Conservation (phyloP, 2,329 filamentous ascomycete genomes). For the Lasiodiplodia theobromae region DNA sequence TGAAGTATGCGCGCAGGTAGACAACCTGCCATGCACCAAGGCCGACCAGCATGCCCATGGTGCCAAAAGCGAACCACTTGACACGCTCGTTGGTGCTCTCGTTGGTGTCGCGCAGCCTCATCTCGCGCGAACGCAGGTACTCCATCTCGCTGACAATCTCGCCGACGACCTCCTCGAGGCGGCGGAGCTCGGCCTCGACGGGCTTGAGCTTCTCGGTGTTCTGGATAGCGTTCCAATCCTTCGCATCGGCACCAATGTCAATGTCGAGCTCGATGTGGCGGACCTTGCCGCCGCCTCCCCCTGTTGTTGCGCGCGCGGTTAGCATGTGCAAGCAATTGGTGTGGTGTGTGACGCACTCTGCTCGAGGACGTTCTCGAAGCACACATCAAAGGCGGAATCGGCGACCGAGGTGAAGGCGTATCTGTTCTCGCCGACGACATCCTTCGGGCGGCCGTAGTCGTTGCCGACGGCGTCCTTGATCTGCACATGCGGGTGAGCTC, state of each 20-base stretch:
- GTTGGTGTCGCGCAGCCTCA: conserved; percentile 97
- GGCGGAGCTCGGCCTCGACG: conserved; percentile 89
- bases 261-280: conserved; percentile 90
- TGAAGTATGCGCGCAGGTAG: conserved; percentile 96
- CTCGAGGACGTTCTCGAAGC: conserved; percentile 85
- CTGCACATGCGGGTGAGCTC: conserved; percentile 55
- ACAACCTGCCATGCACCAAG: conserved; percentile 97
- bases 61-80: conserved; percentile 97
- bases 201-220: conserved; percentile 97
- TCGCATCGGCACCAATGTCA: conserved; percentile 95
- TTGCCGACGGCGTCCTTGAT: conserved; percentile 96
- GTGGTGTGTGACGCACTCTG: conserved; percentile 63
- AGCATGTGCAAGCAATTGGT: conserved; percentile 1
- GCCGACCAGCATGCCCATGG: conserved; percentile 87
- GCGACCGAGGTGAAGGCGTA: conserved; percentile 93
- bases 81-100: conserved; percentile 99
- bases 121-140: conserved; percentile 86
- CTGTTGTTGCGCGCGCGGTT: conserved; percentile 35
- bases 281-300: conserved; percentile 50
- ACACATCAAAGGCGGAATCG: conserved; percentile 94
- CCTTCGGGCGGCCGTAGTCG: conserved; percentile 90
- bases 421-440: conserved; percentile 89
- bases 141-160: conserved; percentile 97
- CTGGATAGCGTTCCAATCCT: conserved; percentile 97
- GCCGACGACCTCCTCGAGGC: conserved; percentile 86